Evolutionary conservation across 345 rosid genomes (phyloP).

Genomic region (Combretum micranthum): DNA sequence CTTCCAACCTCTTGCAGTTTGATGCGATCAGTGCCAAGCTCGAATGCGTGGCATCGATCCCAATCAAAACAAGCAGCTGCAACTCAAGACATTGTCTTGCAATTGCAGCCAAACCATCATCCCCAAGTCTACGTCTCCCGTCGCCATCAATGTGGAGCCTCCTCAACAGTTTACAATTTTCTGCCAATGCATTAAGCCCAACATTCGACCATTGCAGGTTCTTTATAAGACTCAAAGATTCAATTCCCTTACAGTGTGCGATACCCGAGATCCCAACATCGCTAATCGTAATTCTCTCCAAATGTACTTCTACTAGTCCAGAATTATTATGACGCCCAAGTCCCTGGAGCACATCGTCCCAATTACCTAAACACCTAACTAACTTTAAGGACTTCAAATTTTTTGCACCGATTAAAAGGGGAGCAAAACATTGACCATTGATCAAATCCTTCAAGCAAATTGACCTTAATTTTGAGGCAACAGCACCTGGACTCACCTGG

Average conservation of each 20-base stretch:
- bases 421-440: constrained; percentile 64
- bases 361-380: constrained; percentile 68
- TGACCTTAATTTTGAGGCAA: constrained; percentile 38
- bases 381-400: constrained; percentile 53
- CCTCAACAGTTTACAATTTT: constrained; percentile 57
- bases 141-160: constrained; percentile 87
- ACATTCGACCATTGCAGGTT: constrained; percentile 63
- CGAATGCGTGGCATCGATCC: constrained; percentile 57
- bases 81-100: constrained; percentile 55
- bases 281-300: constrained; percentile 75
- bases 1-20: constrained; percentile 52
- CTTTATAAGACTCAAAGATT: constrained; percentile 63
- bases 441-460: constrained; percentile 73
- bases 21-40: constrained; percentile 47
- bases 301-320: constrained; percentile 46
- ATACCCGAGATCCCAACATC: constrained; percentile 53
- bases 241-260: constrained; percentile 50
- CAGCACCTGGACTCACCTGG: constrained; percentile 27
- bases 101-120: constrained; percentile 70
- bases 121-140: constrained; percentile 75
- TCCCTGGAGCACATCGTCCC: constrained; percentile 56
- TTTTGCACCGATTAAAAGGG: constrained; percentile 39
- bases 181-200: constrained; percentile 56
- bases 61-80: constrained; percentile 72
- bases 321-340: constrained; percentile 27